Evolutionary conservation across 139 green algal species (phyloP).

Genomic region (Trebouxia sp.): DNA sequence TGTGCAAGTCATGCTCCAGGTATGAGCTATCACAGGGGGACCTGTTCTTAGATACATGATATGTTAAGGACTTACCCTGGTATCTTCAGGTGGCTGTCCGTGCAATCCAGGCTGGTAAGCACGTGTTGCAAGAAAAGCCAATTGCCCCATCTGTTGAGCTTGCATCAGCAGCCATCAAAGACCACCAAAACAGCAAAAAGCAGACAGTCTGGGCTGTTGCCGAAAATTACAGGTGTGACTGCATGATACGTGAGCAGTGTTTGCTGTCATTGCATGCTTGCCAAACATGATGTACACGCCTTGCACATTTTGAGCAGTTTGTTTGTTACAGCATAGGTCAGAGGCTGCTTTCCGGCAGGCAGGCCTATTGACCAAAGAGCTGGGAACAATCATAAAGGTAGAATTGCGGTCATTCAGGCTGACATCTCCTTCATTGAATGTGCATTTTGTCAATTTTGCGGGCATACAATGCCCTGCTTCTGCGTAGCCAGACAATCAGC

Average conservation of each 20-base stretch:
- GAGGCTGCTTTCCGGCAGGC: slow-evolving; percentile 51
- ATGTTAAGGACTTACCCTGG: neutral
- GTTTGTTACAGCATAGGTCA: slow-evolving; percentile 22
- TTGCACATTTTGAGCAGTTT: neutral
- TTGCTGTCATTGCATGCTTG: neutral
- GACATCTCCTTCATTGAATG: no score
- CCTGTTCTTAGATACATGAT: no score
- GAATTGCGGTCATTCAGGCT: neutral
- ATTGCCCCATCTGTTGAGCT: slow-evolving; percentile 32
- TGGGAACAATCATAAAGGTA: slow-evolving; percentile 52
- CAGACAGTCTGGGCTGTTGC: slow-evolving; percentile 49
- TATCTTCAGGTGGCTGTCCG: neutral
- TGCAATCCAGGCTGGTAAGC: slow-evolving; percentile 42
- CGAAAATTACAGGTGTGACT: slow-evolving; percentile 56
- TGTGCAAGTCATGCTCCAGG: slow-evolving; percentile 19
- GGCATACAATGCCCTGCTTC: no score
- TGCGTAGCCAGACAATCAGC: neutral
- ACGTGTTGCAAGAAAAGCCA: slow-evolving; percentile 64
- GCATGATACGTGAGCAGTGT: neutral
- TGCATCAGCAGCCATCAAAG: slow-evolving; percentile 24
- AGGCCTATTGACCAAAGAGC: neutral
- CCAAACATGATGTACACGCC: neutral
- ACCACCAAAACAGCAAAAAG: slow-evolving; percentile 19
- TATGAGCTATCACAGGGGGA: no score
- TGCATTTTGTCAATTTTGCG: no score